Percentiles rank a stretch among this genome's conserved stretches.
Evolutionary conservation across 139 green algal species (phyloP).

Genomic region (Volvox reticuliferus): DNA sequence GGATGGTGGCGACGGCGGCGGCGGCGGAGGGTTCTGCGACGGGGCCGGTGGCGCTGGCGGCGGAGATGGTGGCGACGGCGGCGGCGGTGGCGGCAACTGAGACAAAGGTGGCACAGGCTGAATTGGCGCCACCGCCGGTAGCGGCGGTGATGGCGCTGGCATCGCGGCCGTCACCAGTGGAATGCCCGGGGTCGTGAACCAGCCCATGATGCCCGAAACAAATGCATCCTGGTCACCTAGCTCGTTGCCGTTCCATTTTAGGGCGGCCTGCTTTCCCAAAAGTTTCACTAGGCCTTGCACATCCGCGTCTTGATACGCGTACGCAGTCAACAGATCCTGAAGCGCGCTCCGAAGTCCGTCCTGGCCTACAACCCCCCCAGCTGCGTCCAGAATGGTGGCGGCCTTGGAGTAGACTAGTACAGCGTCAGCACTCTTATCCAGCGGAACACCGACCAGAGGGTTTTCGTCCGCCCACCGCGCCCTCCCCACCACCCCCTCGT

Average conservation of each 20-base stretch:
- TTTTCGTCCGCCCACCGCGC: slow-evolving; percentile 16
- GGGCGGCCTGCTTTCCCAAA: background rate
- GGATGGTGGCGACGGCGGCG: background rate
- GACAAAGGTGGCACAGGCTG: background rate
- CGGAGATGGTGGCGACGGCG: background rate
- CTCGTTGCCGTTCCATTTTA: background rate
- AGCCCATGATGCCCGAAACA: background rate
- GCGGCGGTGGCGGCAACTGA: background rate
- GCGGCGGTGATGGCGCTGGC: slow-evolving; percentile 26
- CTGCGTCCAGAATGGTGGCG: slow-evolving; percentile 14
- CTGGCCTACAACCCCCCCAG: background rate
- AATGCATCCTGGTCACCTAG: background rate
- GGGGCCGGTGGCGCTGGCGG: background rate
- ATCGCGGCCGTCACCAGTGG: background rate
- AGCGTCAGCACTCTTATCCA: background rate
- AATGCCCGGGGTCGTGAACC: slow-evolving; percentile 11
- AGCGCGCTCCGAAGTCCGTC: background rate
- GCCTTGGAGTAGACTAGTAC: slow-evolving; percentile 10
- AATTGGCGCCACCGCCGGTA: background rate
- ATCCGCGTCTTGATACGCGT: background rate
- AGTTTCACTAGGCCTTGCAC: background rate
- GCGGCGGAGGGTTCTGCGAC: background rate
- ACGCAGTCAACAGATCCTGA: background rate
- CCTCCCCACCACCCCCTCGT: background rate
- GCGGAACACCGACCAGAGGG: background rate